These are phyloP conservation scores for Singerocomus inundabilis DNA, from an alignment of 1,284 basidiomycete genomes.

Conservation along the genomic window DNA sequence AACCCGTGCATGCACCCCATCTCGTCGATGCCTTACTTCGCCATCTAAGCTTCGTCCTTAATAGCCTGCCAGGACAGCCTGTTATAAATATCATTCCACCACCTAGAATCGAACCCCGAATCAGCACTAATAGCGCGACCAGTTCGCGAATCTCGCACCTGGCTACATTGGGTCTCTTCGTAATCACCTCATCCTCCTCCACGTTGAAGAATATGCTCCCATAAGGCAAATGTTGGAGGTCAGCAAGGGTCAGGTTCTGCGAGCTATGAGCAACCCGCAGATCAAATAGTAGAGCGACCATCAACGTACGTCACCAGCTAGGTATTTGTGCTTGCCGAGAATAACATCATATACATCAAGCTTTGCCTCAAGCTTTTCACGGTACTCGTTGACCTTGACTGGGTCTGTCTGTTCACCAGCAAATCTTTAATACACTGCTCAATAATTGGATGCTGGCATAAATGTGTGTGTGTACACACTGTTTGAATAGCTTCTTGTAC, in stretches of 20 bases:
- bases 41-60: slow-evolving; percentile 15
- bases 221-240: slow-evolving; percentile 53
- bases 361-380: slow-evolving; percentile 31
- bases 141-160: slow-evolving; percentile 20
- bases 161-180: slow-evolving; percentile 20
- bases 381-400: slow-evolving; percentile 24
- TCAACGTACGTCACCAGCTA: slow-evolving; percentile 46
- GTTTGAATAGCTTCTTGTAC: slow-evolving; percentile 37
- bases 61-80: slow-evolving; percentile 29
- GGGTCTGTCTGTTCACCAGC: slow-evolving; percentile 22
- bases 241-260: slow-evolving; percentile 47
- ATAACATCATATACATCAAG: slow-evolving; percentile 47
- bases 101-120: slow-evolving; percentile 19
- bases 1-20: not conserved
- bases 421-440: not conserved
- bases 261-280: slow-evolving; percentile 5
- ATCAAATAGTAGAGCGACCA: not conserved
- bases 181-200: slow-evolving; percentile 7
- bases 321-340: slow-evolving; percentile 45
- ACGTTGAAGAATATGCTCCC: slow-evolving; percentile 22
- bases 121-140: slow-evolving; percentile 3
- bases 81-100: slow-evolving; percentile 30
- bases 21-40: no score
- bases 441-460: not conserved
- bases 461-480: slow-evolving; percentile 28